A percentile compares a stretch with the other conserved stretches of the same genome.
Conservation (phyloP, 257 asterid species). For the Cordia subcordata region DNA sequence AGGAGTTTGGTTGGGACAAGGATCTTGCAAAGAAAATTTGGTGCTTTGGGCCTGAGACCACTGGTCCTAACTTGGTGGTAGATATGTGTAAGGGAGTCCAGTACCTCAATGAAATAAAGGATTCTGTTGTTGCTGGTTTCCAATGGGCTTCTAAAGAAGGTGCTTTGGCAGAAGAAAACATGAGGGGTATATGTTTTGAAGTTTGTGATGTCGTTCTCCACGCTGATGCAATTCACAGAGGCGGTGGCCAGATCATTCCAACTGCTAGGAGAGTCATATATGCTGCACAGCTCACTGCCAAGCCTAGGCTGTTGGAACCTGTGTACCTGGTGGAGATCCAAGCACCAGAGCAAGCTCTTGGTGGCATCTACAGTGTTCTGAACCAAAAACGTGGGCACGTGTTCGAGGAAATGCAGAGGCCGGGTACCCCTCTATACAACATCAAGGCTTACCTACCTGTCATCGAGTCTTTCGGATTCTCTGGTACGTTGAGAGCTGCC, state of each 20-base stretch:
- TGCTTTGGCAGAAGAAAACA: conserved; percentile 39
- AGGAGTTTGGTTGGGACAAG: conserved; percentile 48
- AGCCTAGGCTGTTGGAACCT: conserved; percentile 39
- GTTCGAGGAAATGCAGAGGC: conserved; percentile 48
- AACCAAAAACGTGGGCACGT: conserved; percentile 49
- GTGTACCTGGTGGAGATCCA: conserved; percentile 43
- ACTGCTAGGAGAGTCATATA: conserved; percentile 45
- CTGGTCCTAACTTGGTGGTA: conserved; percentile 46
- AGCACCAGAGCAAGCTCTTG: conserved; percentile 40
- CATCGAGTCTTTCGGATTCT: conserved; percentile 36
- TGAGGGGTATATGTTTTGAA: conserved; percentile 47
- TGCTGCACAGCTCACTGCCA: conserved; percentile 44
- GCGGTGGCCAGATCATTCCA: conserved; percentile 46
- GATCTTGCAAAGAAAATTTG: conserved; percentile 49
- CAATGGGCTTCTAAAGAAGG: conserved; percentile 53
- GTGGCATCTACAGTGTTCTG: conserved; percentile 41
- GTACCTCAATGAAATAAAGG: conserved; percentile 45
- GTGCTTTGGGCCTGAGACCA: conserved; percentile 48
- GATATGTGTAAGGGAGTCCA: conserved; percentile 50
- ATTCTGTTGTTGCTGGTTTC: conserved; percentile 47
- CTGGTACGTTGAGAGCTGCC: conserved; percentile 37
- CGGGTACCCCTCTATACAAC: conserved; percentile 40
- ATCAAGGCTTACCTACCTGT: conserved; percentile 47
- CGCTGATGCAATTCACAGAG: conserved; percentile 45
- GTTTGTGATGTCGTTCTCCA: conserved; percentile 45